Percentiles rank a stretch among this genome's conserved stretches.
Evolutionary conservation across 2,329 filamentous ascomycete species (phyloP).

Genomic region (Gaeumannomyces tritici): DNA sequence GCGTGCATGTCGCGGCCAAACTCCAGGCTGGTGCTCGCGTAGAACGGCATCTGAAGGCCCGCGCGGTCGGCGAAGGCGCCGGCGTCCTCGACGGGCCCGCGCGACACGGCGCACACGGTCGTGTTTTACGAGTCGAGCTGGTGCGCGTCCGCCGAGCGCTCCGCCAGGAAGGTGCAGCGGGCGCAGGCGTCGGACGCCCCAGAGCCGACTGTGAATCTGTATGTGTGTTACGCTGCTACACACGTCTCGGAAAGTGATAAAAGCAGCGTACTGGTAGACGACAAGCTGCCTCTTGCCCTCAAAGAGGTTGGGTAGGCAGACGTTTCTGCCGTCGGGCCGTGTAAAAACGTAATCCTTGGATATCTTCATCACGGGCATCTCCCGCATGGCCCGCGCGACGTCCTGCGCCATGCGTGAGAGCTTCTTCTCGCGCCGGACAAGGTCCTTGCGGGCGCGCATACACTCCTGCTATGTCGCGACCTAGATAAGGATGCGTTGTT

Average conservation of each 20-base stretch:
- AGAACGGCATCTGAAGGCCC: conserved; percentile 31
- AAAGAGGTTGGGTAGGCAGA: conserved; percentile 21
- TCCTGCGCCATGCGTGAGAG: not conserved
- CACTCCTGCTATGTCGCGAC: not conserved
- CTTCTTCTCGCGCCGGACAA: not conserved
- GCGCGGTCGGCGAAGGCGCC: conserved; percentile 17
- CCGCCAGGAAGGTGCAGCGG: conserved; percentile 27
- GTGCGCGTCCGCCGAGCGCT: conserved; percentile 22
- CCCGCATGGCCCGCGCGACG: conserved; percentile 20
- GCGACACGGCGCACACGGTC: conserved; percentile 26
- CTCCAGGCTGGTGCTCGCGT: conserved; percentile 21
- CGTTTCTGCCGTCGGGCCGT: conserved; percentile 13
- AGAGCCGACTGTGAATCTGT: conserved; percentile 30
- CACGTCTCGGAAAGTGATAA: not conserved
- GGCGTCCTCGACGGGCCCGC: conserved; percentile 21
- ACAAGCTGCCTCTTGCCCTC: conserved; percentile 23
- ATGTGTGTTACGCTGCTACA: too few species aligned
- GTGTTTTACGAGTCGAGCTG: conserved; percentile 26
- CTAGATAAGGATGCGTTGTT: not conserved
- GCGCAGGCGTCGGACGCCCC: conserved; percentile 22
- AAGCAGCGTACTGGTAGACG: conserved; percentile 23
- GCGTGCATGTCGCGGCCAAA: conserved; percentile 28
- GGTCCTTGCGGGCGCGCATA: not conserved
- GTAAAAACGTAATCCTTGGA: conserved; percentile 25
- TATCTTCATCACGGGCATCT: conserved; percentile 29